These are phyloP conservation scores for Rhinocladiella similis DNA, from an alignment of 2,329 filamentous ascomycete genomes.

Conservation along the genomic window DNA sequence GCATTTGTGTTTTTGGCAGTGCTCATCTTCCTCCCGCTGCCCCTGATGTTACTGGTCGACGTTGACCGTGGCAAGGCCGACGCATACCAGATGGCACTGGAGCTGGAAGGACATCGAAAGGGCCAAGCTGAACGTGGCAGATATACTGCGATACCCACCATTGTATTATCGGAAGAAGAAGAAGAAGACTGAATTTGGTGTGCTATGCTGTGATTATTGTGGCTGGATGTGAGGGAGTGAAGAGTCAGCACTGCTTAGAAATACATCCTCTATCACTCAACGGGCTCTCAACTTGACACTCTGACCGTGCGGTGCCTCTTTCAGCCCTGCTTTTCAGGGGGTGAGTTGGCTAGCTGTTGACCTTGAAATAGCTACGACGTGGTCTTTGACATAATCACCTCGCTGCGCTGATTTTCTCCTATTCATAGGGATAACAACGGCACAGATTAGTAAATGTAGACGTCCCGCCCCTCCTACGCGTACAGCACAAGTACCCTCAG, in stretches of 20 bases:
- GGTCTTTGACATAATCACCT: no score
- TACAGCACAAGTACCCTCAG: no score
- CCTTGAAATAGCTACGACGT: no score
- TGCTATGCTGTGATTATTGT: background rate
- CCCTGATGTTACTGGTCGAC: conserved; percentile 80
- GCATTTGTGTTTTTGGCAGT: conserved; percentile 90
- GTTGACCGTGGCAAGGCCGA: conserved; percentile 75
- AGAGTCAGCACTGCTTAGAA: conserved; percentile 18
- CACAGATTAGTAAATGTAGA: no score
- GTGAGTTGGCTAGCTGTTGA: no score
- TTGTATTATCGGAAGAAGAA: conserved; percentile 26
- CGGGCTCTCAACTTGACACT: no score
- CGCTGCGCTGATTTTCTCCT: no score
- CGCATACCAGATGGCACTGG: conserved; percentile 63
- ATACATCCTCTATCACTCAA: background rate
- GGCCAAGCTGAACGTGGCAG: conserved; percentile 3
- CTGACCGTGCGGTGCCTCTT: no score
- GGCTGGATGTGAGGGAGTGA: background rate
- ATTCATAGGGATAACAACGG: no score
- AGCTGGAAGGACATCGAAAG: conserved; percentile 37
- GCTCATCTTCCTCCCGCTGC: conserved; percentile 80
- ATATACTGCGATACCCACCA: conserved; percentile 23
- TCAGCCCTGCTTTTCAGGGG: no score
- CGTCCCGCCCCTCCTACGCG: no score
- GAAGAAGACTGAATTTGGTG: conserved; percentile 4